Evolutionary conservation across 2,329 filamentous ascomycete genomes (phyloP), one percentile per base, ranked within the genome.

Genomic region (Pyrenophora teres): DNA sequence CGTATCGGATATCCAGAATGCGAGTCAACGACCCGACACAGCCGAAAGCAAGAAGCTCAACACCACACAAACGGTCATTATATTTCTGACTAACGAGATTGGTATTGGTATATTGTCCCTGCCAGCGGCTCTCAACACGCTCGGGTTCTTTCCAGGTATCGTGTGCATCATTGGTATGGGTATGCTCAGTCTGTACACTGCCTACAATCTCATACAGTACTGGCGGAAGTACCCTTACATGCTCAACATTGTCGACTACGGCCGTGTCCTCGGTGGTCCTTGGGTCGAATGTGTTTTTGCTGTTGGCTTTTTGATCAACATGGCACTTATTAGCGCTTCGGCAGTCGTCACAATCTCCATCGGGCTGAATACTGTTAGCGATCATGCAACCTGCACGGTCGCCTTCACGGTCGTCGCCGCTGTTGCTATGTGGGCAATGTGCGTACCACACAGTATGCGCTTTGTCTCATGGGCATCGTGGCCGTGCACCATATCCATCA

Each of bases 221-320:
- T 69, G 63, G 60, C 60, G 64, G n/a, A 66, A 64, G 45, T 67
- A 67, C 19, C 63, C 63, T 1, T 63, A 64, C 46, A 66, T 69
- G 59, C 59, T 64, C 33, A 67, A 69, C 43, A 62, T 67, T 37
- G 64, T 69, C 43, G 64, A 69, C 51, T 67, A 66, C 40, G 64
- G 64, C 23, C 62, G 64, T 33, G 62, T 64, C 10, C 55, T 69
- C 4, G 64, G 64, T 16, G 64, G 65, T 2, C 63, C 60, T 6
- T 63, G 57, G 57, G 44, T 64, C 23, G 65, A 69, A 45, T 55
- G 45, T n/a, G 55, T 69, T 27, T 63, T 69, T 19, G 64, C 62
- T 7, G 35, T 63, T 30, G 62, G 59, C 6, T 67, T 67, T 21
- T 38, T 69, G 12, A 62, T 69, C 53, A 69, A 69, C 46, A 63